phyloP scores from a whole-genome alignment of 306 rosid species.

The Cucumis sativus region Cucumber_9930_V3 NC_026655.2:918501-919000 shows the following conservation, averaged over 20 bases:
- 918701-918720: background rate
- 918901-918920: constrained; percentile 60
- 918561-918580: background rate
- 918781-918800: background rate
- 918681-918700: background rate
- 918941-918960: constrained; percentile 52
- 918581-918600: background rate
- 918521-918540: background rate
- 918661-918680: no score
- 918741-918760: background rate
- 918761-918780: background rate
- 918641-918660: no score
- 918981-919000: background rate
- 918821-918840: constrained; percentile 58
- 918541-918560: no score
- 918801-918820: background rate
- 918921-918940: constrained; percentile 52
- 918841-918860: constrained; percentile 63
- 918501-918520: background rate
- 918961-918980: constrained; percentile 3
- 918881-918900: constrained; percentile 89
- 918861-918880: constrained; percentile 68
- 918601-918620: background rate
- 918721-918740: background rate
- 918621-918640: no score